Base-by-base conservation (phyloP, 2,329 filamentous ascomycete genomes). In the Botrytis byssoidea region DNA sequence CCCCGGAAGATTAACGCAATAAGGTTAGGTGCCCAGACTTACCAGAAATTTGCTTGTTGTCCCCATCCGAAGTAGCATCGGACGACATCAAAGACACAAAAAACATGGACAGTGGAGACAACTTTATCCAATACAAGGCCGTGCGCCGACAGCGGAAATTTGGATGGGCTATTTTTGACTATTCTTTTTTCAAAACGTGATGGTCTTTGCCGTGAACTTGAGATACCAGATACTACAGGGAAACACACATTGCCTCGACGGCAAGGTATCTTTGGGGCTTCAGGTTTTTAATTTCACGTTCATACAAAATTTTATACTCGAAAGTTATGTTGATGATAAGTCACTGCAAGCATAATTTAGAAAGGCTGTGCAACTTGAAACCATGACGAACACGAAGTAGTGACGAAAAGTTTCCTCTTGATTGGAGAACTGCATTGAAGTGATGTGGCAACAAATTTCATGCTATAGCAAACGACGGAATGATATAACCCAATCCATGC, bases 91-190 rank as follows among this genome's bases (percentile, higher is more conserved):
- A n/a, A 67, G 44, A 67, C 64, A 65, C 1, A 14, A 68, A 55
- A 42, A 68, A 29, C 25, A 55, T 29, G 46, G 65, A 29, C 32
- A 40, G 46, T 68, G 46, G 65, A 68, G 65, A 68, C 25, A 55
- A 55, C 65, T 68, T 42, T 55, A 57, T 57, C 25, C 65, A 55
- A 29, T 57, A 68, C 65, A 68, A 32, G 48, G 40, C 32, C 46
- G 46, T 68, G 65, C 63, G 35, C 35, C 32, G 25, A 40, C 18
- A 37, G 37, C 46, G 32, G 35, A 55, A 68, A 68, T 55, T 55
- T 55, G 25, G 65, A 55, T 40, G 35, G n/a, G 9, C 35, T 68
- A 55, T 40, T 68, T 67, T 68, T 51, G 65, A 67, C 16, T 40
- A 8, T 48, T 37, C 22, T 67, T 51, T 37, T 25, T 37, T 37